Conservation (phyloP, 352 stramenopile genomes). For the Globisporangium nodosum region DNA sequence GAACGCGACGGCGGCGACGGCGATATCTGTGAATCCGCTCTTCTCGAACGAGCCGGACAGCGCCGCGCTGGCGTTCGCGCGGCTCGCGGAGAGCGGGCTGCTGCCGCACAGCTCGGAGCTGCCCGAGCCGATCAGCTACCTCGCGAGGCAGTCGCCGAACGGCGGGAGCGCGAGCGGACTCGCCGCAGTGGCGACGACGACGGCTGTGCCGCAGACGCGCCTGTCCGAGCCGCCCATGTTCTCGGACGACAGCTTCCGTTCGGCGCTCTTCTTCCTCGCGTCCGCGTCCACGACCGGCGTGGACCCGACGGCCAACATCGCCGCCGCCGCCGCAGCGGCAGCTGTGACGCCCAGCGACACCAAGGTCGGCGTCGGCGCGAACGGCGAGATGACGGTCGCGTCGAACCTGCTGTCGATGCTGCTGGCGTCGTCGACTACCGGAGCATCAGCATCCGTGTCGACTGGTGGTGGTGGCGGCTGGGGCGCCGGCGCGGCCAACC, state of each 20-base stretch:
- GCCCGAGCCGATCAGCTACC: constrained; percentile 60
- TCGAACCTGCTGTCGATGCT: constrained; percentile 42
- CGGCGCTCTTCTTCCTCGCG: constrained; percentile 55
- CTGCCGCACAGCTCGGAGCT: constrained; percentile 53
- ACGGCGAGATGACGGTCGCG: constrained; percentile 17
- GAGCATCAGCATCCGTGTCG: constrained; percentile 8
- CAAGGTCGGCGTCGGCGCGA: constrained; percentile 12
- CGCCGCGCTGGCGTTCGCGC: constrained; percentile 29
- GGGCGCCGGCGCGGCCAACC: constrained; percentile 23
- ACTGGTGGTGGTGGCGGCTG: neutral
- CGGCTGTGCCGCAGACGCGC: neutral
- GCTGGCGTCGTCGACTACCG: constrained; percentile 46
- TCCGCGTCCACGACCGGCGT: constrained; percentile 45
- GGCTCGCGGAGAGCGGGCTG: constrained; percentile 29
- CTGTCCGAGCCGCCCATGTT: constrained; percentile 21
- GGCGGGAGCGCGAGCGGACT: constrained; percentile 7
- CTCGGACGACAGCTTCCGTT: constrained; percentile 60
- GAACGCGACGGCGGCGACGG: too few relatives aligned
- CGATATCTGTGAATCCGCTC: constrained; percentile 29
- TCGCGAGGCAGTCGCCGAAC: constrained; percentile 16
- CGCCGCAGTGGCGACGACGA: neutral
- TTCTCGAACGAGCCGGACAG: constrained; percentile 49
- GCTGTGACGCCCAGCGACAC: constrained; percentile 1
- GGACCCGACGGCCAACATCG: constrained; percentile 7
- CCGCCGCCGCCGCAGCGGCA: neutral